These are phyloP conservation scores for Ochromonadaceae sp. DNA, from an alignment of 352 stramenopile species.

Conservation along the genomic window DNA sequence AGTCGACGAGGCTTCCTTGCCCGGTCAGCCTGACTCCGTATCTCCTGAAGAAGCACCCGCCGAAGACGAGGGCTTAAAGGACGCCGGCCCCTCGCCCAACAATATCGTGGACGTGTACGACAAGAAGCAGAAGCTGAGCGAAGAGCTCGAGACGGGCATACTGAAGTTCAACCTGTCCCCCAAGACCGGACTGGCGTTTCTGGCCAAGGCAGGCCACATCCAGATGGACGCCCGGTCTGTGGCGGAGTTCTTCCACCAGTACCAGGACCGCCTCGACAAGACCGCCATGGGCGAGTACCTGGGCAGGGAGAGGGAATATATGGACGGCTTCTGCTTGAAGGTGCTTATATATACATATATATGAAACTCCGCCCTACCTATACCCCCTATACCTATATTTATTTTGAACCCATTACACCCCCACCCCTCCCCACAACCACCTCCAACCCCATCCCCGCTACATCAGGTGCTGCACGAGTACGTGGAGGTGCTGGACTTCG, in stretches of 20 bases:
- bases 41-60: not conserved
- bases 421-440: no score
- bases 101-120: constrained; percentile 80
- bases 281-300: constrained; percentile 93
- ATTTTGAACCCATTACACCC: no score
- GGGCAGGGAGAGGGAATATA: constrained; percentile 85
- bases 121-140: constrained; percentile 82
- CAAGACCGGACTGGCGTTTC: constrained; percentile 67
- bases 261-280: constrained; percentile 84
- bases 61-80: not conserved
- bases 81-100: no score
- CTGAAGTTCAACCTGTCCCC: constrained; percentile 88
- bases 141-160: constrained; percentile 87
- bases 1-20: not conserved
- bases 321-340: constrained; percentile 62
- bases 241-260: constrained; percentile 75
- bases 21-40: not conserved
- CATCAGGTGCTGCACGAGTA: constrained; percentile 91
- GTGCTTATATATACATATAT: no score
- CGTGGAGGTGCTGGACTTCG: constrained; percentile 88
- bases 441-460: no score
- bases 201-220: constrained; percentile 74
- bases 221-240: constrained; percentile 74
- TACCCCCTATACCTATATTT: no score
- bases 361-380: no score